phyloP scores from a whole-genome alignment of 2,329 filamentous ascomycete species.

The Rachicladosporium sp. region DNA sequence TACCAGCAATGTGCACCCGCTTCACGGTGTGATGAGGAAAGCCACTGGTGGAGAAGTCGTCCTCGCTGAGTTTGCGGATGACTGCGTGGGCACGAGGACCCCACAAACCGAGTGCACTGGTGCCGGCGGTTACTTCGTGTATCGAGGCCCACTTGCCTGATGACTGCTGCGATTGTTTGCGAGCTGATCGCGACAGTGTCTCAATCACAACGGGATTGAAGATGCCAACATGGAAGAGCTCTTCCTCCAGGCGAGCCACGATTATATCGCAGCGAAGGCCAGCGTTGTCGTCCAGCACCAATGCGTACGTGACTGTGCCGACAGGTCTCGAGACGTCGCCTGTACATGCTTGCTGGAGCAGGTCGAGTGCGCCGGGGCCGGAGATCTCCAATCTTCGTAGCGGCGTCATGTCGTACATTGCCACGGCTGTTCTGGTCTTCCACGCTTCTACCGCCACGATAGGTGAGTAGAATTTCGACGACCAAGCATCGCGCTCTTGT shows the following conservation, averaged over 20 bases:
- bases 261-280: constrained; percentile 47
- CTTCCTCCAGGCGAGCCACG: constrained; percentile 38
- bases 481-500: constrained; percentile 46
- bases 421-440: constrained; percentile 51
- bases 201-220: constrained; percentile 44
- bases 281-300: constrained; percentile 42
- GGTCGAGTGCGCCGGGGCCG: constrained; percentile 43
- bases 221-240: constrained; percentile 44
- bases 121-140: constrained; percentile 47
- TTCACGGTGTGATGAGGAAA: constrained; percentile 42
- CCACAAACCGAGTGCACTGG: constrained; percentile 52
- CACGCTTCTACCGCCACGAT: constrained; percentile 50
- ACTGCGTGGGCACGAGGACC: constrained; percentile 45
- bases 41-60: constrained; percentile 34
- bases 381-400: constrained; percentile 46
- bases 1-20: constrained; percentile 37
- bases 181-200: constrained; percentile 44
- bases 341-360: constrained; percentile 44
- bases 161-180: constrained; percentile 30
- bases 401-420: constrained; percentile 52
- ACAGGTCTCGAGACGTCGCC: constrained; percentile 36
- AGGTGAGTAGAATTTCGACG: constrained; percentile 44
- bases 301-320: constrained; percentile 43
- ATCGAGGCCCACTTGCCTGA: constrained; percentile 38
- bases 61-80: constrained; percentile 32